Conservation (phyloP, 2,329 filamentous ascomycete genomes). For the Calonectria pteridis region DNA sequence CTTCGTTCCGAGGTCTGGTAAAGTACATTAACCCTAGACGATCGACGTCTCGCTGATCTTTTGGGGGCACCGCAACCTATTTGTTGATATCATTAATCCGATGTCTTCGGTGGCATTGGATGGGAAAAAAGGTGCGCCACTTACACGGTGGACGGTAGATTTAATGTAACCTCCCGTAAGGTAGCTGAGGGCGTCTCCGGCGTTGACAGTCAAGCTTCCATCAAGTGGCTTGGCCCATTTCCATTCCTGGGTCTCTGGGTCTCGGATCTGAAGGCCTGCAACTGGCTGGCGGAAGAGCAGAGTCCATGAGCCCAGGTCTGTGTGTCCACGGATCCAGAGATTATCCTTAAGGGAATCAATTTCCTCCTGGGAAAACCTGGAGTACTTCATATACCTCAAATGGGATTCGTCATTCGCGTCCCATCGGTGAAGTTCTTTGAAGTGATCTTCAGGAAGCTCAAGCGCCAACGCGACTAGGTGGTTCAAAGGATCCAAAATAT, state of each 20-base stretch:
- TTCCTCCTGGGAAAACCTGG: conserved; percentile 61
- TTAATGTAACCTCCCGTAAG: conserved; percentile 62
- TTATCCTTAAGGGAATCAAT: conserved; percentile 56
- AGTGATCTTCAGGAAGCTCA: conserved; percentile 71
- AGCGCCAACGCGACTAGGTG: conserved; percentile 72
- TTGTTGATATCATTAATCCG: conserved; percentile 27
- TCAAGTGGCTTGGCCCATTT: conserved; percentile 63
- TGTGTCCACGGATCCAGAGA: conserved; percentile 64
- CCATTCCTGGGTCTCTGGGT: conserved; percentile 60
- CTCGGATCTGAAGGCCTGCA: conserved; percentile 66
- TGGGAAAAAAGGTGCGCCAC: too few species aligned
- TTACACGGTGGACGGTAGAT: conserved; percentile 55
- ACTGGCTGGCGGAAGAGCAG: conserved; percentile 71
- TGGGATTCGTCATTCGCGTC: conserved; percentile 71
- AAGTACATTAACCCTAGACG: conserved; percentile 65
- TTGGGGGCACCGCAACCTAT: conserved; percentile 53
- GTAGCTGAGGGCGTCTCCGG: conserved; percentile 61
- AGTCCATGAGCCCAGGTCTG: conserved; percentile 68
- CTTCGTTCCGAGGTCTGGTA: conserved; percentile 57
- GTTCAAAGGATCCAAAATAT: conserved; percentile 69
- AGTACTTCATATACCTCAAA: conserved; percentile 72
- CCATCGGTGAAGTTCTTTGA: conserved; percentile 65
- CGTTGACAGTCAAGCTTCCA: conserved; percentile 65
- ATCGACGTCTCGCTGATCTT: conserved; percentile 58
- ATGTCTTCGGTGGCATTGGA: background rate